These are phyloP conservation scores for Wickerhamiella slavikovae DNA, from an alignment of 805 yeast species.

Conservation along the genomic window DNA sequence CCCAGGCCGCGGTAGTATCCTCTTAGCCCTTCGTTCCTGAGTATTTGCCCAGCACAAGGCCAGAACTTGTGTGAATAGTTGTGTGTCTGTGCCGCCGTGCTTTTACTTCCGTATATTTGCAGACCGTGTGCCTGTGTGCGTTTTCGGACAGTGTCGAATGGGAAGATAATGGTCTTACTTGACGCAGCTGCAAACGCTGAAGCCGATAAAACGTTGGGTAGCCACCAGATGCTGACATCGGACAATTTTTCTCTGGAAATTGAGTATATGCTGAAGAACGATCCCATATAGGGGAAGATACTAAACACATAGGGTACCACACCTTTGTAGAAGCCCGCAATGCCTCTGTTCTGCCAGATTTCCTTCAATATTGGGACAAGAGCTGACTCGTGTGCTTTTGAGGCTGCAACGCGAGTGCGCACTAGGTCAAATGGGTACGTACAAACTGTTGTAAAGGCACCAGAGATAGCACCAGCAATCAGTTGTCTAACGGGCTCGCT, in stretches of 20 bases:
- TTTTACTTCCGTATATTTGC: constrained; percentile 1
- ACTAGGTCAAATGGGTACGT: constrained; percentile 88
- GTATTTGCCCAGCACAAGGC: constrained; percentile 20
- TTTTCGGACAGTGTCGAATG: constrained; percentile 66
- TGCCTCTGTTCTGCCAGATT: constrained; percentile 24
- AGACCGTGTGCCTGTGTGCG: constrained; percentile 44
- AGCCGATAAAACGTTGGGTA: constrained; percentile 20
- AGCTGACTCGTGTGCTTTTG: constrained; percentile 15
- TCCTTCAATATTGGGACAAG: constrained; percentile 14
- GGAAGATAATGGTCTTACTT: constrained; percentile 60
- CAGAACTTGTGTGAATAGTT: constrained; percentile 2
- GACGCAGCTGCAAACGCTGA: constrained; percentile 59
- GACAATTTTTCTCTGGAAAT: constrained; percentile 5
- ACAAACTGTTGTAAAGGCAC: constrained; percentile 43
- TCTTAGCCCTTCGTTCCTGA: constrained; percentile 33
- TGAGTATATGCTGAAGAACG: constrained; percentile 26
- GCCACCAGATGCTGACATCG: constrained; percentile 2
- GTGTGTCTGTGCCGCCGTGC: constrained; percentile 5
- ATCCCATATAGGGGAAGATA: constrained; percentile 49
- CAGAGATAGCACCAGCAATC: constrained; percentile 59
- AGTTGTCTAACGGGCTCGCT: constrained; percentile 25
- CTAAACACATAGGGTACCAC: constrained; percentile 31
- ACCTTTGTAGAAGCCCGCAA: constrained; percentile 30
- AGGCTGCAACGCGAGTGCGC: constrained; percentile 69
- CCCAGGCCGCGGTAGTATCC: constrained; percentile 62